Conservation (phyloP, 805 yeast species). For the Zygotorulaspora sp. region DNA sequence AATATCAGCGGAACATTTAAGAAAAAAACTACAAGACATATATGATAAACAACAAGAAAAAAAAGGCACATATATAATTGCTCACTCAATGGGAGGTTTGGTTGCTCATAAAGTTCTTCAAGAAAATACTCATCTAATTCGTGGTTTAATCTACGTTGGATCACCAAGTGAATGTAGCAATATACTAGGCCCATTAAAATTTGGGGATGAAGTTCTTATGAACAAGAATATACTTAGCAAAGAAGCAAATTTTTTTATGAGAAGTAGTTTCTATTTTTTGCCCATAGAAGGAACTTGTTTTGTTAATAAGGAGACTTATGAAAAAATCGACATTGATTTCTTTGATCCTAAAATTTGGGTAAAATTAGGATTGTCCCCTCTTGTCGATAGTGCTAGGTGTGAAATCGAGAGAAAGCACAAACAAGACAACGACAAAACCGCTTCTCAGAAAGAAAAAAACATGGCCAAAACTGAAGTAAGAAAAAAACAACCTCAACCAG, state of each 20-base stretch:
- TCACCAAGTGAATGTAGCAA: slow-evolving; percentile 80
- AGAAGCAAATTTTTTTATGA: slow-evolving; percentile 83
- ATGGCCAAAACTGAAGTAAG: slow-evolving; percentile 12
- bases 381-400: slow-evolving; percentile 44
- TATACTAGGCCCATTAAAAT: slow-evolving; percentile 78
- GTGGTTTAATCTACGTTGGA: slow-evolving; percentile 79
- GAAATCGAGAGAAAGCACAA: slow-evolving; percentile 5
- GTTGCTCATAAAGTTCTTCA: slow-evolving; percentile 78
- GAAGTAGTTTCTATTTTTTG: slow-evolving; percentile 73
- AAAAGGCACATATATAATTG: slow-evolving; percentile 64
- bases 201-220: slow-evolving; percentile 74
- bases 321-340: slow-evolving; percentile 62
- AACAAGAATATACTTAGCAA: slow-evolving; percentile 71
- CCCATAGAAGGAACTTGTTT: slow-evolving; percentile 76
- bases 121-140: slow-evolving; percentile 57
- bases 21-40: slow-evolving; percentile 41
- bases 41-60: slow-evolving; percentile 39
- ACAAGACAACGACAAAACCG: background rate
- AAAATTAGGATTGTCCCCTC: slow-evolving; percentile 67
- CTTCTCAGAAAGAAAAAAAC: slow-evolving; percentile 4
- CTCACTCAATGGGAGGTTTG: slow-evolving; percentile 94
- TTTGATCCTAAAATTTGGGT: slow-evolving; percentile 81
- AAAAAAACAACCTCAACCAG: slow-evolving; percentile 12
- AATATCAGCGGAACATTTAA: slow-evolving; percentile 48
- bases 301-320: slow-evolving; percentile 54